Evolutionary conservation across 1,139 yeast genomes (phyloP).

Genomic region (Geotrichum restrictum): DNA sequence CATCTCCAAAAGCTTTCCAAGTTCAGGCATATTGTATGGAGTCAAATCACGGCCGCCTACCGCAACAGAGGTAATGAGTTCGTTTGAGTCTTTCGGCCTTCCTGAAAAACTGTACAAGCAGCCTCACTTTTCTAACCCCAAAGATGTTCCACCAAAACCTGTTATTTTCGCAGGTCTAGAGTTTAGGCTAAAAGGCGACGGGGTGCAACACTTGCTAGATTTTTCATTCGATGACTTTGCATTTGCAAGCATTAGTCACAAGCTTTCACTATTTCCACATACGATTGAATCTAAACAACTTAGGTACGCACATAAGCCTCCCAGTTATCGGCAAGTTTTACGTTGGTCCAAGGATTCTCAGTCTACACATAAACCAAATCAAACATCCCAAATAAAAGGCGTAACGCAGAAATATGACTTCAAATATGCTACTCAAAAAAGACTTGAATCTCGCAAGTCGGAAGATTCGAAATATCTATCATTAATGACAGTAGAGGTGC

Average conservation of each 20-base stretch:
- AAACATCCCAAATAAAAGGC: constrained; percentile 24
- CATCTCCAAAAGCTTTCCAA: background rate
- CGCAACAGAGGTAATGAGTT: constrained; percentile 35
- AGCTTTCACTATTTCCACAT: constrained; percentile 1
- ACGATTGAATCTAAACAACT: constrained; percentile 2
- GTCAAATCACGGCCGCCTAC: constrained; percentile 26
- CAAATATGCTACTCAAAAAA: constrained; percentile 25
- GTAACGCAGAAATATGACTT: constrained; percentile 24
- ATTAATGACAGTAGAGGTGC: constrained; percentile 61
- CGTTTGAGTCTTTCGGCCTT: constrained; percentile 46
- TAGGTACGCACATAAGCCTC: constrained; percentile 37
- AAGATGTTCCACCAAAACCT: constrained; percentile 54
- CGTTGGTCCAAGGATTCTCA: constrained; percentile 29
- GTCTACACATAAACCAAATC: background rate
- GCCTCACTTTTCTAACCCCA: constrained; percentile 57
- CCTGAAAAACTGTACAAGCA: constrained; percentile 54
- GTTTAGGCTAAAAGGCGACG: constrained; percentile 42
- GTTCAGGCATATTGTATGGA: background rate
- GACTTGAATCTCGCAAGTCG: constrained; percentile 18
- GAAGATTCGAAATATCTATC: constrained; percentile 46
- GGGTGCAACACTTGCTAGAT: constrained; percentile 26
- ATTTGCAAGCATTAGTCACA: constrained; percentile 11
- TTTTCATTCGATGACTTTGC: constrained; percentile 25
- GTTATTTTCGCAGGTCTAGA: constrained; percentile 65
- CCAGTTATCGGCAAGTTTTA: constrained; percentile 40